Evolutionary conservation across 2,329 filamentous ascomycete species (phyloP).

Genomic region (Camillea tinctor): DNA sequence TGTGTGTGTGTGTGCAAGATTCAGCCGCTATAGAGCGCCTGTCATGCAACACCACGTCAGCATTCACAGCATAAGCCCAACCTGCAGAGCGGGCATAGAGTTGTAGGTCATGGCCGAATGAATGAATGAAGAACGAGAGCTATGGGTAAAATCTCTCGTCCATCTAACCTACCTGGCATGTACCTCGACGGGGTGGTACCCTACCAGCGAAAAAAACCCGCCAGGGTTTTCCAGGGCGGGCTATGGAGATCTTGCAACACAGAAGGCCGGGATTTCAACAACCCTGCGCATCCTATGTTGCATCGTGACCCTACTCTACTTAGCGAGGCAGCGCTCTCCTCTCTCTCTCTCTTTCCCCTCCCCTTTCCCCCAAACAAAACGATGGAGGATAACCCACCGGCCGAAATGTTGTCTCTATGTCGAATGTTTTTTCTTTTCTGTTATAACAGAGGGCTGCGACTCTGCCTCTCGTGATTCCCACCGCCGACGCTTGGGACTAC

Average conservation of each 20-base stretch:
- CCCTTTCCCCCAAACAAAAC: neutral
- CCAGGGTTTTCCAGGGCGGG: constrained; percentile 15
- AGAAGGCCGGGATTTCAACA: constrained; percentile 16
- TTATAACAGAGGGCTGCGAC: neutral
- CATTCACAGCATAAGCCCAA: constrained; percentile 3
- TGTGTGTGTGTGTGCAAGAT: constrained; percentile 3
- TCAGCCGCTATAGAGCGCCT: constrained; percentile 2
- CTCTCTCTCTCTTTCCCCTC: too few relatives aligned
- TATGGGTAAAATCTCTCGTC: neutral
- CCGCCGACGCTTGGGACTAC: neutral
- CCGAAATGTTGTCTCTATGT: neutral
- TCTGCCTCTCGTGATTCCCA: neutral
- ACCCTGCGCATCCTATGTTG: constrained; percentile 21
- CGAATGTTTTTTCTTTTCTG: neutral
- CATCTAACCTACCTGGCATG: neutral
- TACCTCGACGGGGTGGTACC: neutral
- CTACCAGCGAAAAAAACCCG: neutral
- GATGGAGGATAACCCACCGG: neutral
- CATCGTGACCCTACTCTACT: constrained; percentile 19
- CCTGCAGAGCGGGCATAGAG: neutral
- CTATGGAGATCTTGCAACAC: constrained; percentile 26
- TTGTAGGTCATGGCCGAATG: neutral
- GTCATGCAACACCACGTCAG: constrained; percentile 23
- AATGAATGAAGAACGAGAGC: too few relatives aligned
- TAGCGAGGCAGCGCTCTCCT: neutral